Conservation (phyloP, 768 basidiomycete species). For the Macrolepiota dolichaula region DNA sequence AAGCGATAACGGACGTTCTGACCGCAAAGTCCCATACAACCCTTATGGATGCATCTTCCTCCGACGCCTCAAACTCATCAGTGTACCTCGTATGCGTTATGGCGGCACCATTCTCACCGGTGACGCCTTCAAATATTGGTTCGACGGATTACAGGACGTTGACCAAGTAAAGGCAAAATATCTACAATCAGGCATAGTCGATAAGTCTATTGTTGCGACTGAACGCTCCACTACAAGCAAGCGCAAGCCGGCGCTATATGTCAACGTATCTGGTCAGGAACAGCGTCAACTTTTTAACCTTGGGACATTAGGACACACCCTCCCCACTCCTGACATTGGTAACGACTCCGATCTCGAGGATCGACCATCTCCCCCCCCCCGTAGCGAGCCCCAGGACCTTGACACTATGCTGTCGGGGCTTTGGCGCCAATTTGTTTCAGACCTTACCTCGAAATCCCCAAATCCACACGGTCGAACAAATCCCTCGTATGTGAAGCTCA, state of each 20-base stretch:
- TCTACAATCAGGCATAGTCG: background rate
- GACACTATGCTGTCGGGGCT: background rate
- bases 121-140: background rate
- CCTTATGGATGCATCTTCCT: constrained; percentile 16
- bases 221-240: background rate
- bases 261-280: background rate
- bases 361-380: background rate
- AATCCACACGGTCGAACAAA: background rate
- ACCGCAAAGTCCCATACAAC: constrained; percentile 1
- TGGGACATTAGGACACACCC: background rate
- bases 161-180: background rate
- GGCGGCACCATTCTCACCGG: background rate
- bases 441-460: background rate
- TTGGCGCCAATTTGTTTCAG: background rate
- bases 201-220: background rate
- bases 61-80: background rate
- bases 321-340: background rate
- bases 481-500: background rate
- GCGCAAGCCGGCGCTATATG: background rate
- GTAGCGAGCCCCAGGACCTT: background rate
- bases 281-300: background rate
- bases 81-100: background rate
- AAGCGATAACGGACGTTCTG: background rate
- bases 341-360: background rate
- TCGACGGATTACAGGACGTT: background rate